Percentiles rank a stretch among this genome's conserved stretches.
Evolutionary conservation across 441 rosid genomes (phyloP).

Genomic region (Populus hybrid): DNA sequence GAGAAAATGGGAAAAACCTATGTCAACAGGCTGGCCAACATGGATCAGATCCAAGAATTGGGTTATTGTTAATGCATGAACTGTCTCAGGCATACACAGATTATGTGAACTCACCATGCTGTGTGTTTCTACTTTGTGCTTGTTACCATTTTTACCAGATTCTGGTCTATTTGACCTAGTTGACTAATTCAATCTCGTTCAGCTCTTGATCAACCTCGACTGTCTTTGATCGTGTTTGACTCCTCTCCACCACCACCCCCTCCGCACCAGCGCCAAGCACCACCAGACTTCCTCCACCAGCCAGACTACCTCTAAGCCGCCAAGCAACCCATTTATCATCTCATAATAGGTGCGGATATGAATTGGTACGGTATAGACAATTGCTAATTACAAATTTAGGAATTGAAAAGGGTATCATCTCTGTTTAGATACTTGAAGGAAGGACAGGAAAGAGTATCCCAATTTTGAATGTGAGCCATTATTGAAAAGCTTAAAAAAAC

Average conservation of each 20-base stretch:
- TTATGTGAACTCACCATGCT: background rate
- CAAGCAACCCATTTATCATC: background rate
- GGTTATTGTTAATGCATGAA: background rate
- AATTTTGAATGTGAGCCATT: too few relatives aligned
- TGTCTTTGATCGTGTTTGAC: background rate
- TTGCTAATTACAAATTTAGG: background rate
- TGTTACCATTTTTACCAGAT: background rate
- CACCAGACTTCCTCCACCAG: background rate
- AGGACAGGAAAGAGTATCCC: too few relatives aligned
- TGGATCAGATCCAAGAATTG: conserved; percentile 10
- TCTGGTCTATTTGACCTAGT: background rate
- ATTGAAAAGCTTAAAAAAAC: too few relatives aligned
- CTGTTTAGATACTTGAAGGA: too few relatives aligned
- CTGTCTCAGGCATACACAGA: background rate
- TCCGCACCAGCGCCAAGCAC: background rate
- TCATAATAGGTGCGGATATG: background rate
- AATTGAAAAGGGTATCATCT: background rate
- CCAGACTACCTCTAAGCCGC: background rate
- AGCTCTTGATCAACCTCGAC: too few relatives aligned
- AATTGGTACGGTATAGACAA: background rate
- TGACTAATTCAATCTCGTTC: too few relatives aligned
- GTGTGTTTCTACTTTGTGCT: background rate
- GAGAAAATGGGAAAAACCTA: too few relatives aligned
- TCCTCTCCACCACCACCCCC: background rate
- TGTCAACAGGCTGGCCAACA: conserved; percentile 16